Evolutionary conservation across 108 stramenopile genomes (phyloP).

Genomic region (Discostella pseudostelligera): DNA sequence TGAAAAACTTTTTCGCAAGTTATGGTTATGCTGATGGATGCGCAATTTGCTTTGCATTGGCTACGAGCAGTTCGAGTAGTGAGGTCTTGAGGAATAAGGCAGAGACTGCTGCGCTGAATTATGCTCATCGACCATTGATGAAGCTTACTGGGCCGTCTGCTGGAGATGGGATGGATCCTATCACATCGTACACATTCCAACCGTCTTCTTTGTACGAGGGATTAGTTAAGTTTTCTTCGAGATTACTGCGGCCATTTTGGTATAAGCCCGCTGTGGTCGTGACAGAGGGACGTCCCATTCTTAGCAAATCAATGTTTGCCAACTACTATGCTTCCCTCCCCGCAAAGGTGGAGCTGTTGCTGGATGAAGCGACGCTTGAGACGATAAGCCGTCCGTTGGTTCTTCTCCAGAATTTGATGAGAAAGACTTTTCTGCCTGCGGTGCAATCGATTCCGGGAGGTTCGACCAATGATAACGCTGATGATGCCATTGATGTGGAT

Average conservation of each 20-base stretch:
- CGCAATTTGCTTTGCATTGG: conserved; percentile 76
- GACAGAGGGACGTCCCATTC: conserved; percentile 66
- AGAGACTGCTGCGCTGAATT: conserved; percentile 45
- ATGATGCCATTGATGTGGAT: conserved; percentile 62
- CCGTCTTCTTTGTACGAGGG: conserved; percentile 77
- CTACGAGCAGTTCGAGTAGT: conserved; percentile 47
- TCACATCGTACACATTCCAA: conserved; percentile 60
- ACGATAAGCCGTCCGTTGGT: conserved; percentile 57
- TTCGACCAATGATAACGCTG: conserved; percentile 13
- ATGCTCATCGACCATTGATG: conserved; percentile 39
- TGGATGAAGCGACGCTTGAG: conserved; percentile 63
- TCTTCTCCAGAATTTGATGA: conserved; percentile 56
- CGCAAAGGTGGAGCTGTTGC: conserved; percentile 80
- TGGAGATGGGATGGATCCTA: conserved; percentile 37
- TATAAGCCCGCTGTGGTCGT: conserved; percentile 83
- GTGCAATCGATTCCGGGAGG: conserved; percentile 63
- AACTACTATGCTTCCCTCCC: conserved; percentile 51
- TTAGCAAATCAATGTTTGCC: conserved; percentile 33
- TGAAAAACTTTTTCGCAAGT: conserved; percentile 65
- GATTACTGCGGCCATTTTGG: conserved; percentile 87
- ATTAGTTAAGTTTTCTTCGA: conserved; percentile 55
- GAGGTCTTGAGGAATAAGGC: conserved; percentile 47
- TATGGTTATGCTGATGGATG: conserved; percentile 84
- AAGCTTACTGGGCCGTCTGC: conserved; percentile 30
- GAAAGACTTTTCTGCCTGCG: conserved; percentile 55